These are phyloP conservation scores for Xylariaceae sp. DNA, from an alignment of 2,329 filamentous ascomycete genomes.

Conservation along the genomic window DNA sequence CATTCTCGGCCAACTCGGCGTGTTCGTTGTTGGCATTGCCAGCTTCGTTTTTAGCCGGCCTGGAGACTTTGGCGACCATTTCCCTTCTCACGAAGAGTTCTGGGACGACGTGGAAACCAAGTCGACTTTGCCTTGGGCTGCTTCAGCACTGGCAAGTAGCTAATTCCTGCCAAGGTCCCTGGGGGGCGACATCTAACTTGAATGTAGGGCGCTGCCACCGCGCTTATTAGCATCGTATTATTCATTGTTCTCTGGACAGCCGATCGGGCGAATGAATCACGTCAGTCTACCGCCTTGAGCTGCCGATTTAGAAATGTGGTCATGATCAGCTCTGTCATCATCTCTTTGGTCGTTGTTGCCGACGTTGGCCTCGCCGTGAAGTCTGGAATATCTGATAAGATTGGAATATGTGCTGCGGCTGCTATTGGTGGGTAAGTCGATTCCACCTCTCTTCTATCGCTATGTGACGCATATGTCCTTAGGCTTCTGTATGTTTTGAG, in stretches of 20 bases:
- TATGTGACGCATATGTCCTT: no score
- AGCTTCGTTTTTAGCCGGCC: conserved; percentile 1
- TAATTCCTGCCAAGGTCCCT: background rate
- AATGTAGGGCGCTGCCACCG: conserved; percentile 6
- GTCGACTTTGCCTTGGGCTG: conserved; percentile 4
- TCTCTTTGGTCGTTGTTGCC: conserved; percentile 2
- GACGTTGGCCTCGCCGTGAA: conserved; percentile 12
- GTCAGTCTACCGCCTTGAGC: background rate
- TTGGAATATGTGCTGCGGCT: conserved; percentile 1
- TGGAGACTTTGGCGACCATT: background rate
- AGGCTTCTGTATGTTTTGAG: no score
- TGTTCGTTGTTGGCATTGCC: conserved; percentile 5
- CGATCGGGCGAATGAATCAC: background rate
- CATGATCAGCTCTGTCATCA: conserved; percentile 1
- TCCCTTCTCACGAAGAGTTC: conserved; percentile 8
- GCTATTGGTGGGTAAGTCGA: conserved; percentile 3
- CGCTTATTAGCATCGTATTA: conserved; percentile 4
- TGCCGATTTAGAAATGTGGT: conserved; percentile 2
- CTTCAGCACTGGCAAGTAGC: conserved; percentile 9
- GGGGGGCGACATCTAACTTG: conserved; percentile 3
- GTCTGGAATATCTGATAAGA: background rate
- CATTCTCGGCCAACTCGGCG: conserved; percentile 9
- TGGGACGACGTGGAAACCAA: conserved; percentile 1
- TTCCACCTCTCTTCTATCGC: background rate
- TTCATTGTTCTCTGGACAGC: conserved; percentile 4